Base-by-base conservation (phyloP, 2,329 filamentous ascomycete genomes). In the Gnomoniopsis smithogilvyi region DNA sequence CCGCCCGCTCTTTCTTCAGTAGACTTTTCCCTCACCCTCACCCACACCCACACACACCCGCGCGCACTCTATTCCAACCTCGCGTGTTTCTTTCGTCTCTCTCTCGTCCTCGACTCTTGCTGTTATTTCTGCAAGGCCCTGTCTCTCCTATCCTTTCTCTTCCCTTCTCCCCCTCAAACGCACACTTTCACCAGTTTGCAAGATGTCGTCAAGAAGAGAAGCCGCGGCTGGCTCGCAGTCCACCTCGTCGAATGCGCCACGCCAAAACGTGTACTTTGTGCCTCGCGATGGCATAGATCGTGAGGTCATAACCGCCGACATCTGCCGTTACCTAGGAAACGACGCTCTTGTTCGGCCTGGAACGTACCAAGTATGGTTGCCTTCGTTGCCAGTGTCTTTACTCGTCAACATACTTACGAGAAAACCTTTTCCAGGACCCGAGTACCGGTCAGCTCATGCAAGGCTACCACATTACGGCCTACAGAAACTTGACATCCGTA, bases 221-320 rank as follows among this genome's bases (percentile, higher is more conserved):
- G 73, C 71, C 66, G 72, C 67, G n/a, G 48, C 34, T 19, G 53
- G 60, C 53, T 51, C 60, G 46, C 64, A 66, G 64, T 69, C 71
- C 62, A 63, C 71, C 12, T n/a, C 66, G 64, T 67, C 75, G 62
- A 69, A 76, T 54, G 71, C 77, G 58, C 74, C 76, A 59, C 81
- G 83, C 61, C 84, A 89, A 72, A 91, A 91, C 74, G 88, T 92
- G 76, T 92, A 92, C 72, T 92, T 92, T 73, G 86, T 92, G 57
- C 87, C 88, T 49, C 85, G 88, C 68, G 88, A 92, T 73, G 89
- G 90, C 70, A 93, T 93, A 74, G 89, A 90, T 72, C 86, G 89
- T 67, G 89, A 93, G 74, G 90, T 93, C 68, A 92, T 93, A 74
- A 91, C 90, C 64, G 87, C 89, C 71, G 90, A 93, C 72, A 91